Evolutionary conservation across 441 rosid species (phyloP).

Genomic region (Rhodomyrtus psidioides): DNA sequence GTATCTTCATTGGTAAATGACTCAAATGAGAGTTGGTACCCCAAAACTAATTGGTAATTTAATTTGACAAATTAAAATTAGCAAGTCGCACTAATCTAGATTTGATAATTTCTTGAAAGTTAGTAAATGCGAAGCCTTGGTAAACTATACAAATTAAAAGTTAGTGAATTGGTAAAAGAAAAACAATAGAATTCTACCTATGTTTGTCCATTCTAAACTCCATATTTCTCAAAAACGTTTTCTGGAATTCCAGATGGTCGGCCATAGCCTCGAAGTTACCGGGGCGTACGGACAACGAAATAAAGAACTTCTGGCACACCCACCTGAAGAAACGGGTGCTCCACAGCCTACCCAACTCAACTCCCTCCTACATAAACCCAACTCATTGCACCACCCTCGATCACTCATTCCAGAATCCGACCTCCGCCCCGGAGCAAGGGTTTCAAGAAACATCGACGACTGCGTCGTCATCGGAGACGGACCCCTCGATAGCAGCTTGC

Average conservation of each 20-base stretch:
- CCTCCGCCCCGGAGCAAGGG: background rate
- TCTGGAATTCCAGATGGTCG: constrained; percentile 26
- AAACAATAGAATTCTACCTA: background rate
- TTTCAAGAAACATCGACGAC: background rate
- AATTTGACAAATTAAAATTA: background rate
- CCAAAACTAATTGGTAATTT: background rate
- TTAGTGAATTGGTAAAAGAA: background rate
- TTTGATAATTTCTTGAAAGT: background rate
- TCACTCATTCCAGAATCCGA: background rate
- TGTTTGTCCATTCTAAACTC: background rate
- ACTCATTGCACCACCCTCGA: background rate
- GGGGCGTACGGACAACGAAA: constrained; percentile 40
- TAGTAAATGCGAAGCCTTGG: background rate
- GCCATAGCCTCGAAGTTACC: constrained; percentile 32
- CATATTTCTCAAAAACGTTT: background rate
- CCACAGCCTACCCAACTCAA: background rate
- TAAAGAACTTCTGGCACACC: constrained; percentile 39
- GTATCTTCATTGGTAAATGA: background rate
- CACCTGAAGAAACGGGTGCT: constrained; percentile 27
- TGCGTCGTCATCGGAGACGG: background rate
- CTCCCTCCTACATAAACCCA: background rate
- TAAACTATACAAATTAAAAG: background rate
- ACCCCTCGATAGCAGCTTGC: background rate
- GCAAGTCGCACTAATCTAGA: background rate
- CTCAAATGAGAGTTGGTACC: background rate